phyloP scores from a whole-genome alignment of 176 grass and related monocot genomes.

The Echinochloa phyllopogon region DNA sequence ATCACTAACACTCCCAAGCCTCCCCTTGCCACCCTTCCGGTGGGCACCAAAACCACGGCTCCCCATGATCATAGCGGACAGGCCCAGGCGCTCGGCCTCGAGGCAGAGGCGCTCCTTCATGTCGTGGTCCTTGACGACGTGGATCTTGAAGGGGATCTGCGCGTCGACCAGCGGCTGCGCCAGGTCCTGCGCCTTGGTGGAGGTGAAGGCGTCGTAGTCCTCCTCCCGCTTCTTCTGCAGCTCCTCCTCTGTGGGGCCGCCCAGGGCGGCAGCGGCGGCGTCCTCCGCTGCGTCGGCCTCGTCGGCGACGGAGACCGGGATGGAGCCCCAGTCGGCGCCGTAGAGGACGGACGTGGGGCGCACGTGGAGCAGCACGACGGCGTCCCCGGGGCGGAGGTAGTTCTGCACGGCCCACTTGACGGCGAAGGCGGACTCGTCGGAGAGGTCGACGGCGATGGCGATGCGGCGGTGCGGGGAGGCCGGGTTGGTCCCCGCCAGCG shows the following conservation, averaged over 20 bases:
- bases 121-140: conserved; percentile 95
- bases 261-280: not conserved
- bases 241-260: conserved; percentile 46
- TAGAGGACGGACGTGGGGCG: conserved; percentile 79
- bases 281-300: conserved; percentile 5
- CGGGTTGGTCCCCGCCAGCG: conserved; percentile 37
- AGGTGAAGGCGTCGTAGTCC: conserved; percentile 81
- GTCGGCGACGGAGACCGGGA: conserved; percentile 56
- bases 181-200: conserved; percentile 77
- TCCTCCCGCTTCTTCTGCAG: conserved; percentile 75
- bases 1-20: conserved; percentile 88
- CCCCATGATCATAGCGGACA: conserved; percentile 89
- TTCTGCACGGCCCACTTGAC: conserved; percentile 87
- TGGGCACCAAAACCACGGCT: conserved; percentile 83
- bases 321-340: conserved; percentile 93
- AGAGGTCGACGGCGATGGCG: conserved; percentile 91
- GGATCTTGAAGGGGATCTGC: conserved; percentile 90
- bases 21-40: conserved; percentile 72
- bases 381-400: conserved; percentile 94
- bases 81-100: conserved; percentile 79
- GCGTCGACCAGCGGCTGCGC: conserved; percentile 80
- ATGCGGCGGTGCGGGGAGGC: conserved; percentile 71
- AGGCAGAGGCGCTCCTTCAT: conserved; percentile 97
- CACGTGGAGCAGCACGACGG: conserved; percentile 86
- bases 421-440: conserved; percentile 89